phyloP scores from a whole-genome alignment of 2,329 filamentous ascomycete genomes.

The Colletotrichum sp. region DNA sequence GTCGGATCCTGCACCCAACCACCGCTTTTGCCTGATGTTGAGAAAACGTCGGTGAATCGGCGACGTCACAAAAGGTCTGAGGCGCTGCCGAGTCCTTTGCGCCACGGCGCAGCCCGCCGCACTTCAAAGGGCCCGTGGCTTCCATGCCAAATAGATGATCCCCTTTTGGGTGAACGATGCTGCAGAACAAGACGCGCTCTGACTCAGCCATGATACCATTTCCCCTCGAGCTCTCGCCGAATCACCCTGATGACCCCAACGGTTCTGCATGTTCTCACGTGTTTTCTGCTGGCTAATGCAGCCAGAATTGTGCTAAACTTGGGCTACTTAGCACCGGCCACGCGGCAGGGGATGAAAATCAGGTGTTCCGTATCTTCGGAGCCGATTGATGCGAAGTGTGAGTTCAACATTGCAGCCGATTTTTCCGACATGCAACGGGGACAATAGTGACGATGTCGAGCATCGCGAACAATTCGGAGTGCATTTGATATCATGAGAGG shows the following conservation, averaged over 20 bases:
- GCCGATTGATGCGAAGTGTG: neutral
- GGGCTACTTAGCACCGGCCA: neutral
- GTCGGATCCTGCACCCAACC: neutral
- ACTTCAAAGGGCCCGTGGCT: neutral
- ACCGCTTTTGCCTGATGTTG: neutral
- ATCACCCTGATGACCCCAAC: neutral
- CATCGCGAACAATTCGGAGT: neutral
- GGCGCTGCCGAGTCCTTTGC: neutral
- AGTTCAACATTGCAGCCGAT: neutral
- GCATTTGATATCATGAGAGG: neutral
- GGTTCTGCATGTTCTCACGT: neutral
- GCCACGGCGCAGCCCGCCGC: neutral
- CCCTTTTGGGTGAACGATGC: neutral
- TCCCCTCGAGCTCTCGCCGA: neutral
- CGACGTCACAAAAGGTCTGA: neutral
- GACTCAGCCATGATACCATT: neutral
- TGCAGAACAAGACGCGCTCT: neutral
- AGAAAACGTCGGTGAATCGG: neutral
- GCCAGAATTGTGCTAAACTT: neutral
- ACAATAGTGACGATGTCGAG: neutral
- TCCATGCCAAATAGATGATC: neutral
- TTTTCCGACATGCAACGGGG: neutral
- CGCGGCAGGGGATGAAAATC: neutral
- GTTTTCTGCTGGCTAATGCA: neutral
- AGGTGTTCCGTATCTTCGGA: neutral